These are phyloP conservation scores for Colletotrichum tanaceti DNA, from an alignment of 2,329 filamentous ascomycete species.

Conservation along the genomic window DNA sequence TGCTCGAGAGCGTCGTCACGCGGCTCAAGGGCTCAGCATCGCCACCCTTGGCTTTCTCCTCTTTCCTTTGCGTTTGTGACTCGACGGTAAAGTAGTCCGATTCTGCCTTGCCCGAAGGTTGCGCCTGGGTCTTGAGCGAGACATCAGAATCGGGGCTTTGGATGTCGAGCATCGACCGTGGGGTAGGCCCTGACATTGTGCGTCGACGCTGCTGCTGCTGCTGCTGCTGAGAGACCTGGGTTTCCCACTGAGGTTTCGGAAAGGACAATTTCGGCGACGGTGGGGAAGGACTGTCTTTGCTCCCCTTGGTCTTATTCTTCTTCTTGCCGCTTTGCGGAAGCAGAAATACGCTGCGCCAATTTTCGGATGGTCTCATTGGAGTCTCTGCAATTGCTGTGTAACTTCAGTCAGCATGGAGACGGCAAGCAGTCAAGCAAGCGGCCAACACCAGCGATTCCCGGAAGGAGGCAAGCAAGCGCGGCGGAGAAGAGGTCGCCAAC, in stretches of 20 bases:
- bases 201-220: constrained; percentile 18
- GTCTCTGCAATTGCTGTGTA: constrained; percentile 19
- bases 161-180: constrained; percentile 45
- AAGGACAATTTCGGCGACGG: constrained; percentile 17
- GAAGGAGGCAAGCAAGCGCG: constrained; percentile 13
- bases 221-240: constrained; percentile 3
- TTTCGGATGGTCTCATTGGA: constrained; percentile 35
- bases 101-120: constrained; percentile 42
- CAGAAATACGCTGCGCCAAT: constrained; percentile 38
- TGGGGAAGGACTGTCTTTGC: constrained; percentile 22
- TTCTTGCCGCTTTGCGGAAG: constrained; percentile 37
- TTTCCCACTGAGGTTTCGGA: constrained; percentile 22
- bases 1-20: constrained; percentile 33
- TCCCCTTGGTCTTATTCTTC: constrained; percentile 30
- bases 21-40: constrained; percentile 23
- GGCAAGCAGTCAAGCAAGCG: constrained; percentile 9
- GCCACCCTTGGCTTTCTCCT: constrained; percentile 10
- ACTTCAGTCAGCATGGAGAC: constrained; percentile 29
- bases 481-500: not conserved
- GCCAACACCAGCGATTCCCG: not conserved
- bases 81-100: constrained; percentile 46
- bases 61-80: constrained; percentile 19
- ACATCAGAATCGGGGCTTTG: constrained; percentile 56
- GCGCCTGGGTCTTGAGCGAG: constrained; percentile 53
- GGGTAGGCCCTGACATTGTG: constrained; percentile 34